Evolutionary conservation across 2,329 filamentous ascomycete genomes (phyloP).

Genomic region (Incumbomyces delicatus): DNA sequence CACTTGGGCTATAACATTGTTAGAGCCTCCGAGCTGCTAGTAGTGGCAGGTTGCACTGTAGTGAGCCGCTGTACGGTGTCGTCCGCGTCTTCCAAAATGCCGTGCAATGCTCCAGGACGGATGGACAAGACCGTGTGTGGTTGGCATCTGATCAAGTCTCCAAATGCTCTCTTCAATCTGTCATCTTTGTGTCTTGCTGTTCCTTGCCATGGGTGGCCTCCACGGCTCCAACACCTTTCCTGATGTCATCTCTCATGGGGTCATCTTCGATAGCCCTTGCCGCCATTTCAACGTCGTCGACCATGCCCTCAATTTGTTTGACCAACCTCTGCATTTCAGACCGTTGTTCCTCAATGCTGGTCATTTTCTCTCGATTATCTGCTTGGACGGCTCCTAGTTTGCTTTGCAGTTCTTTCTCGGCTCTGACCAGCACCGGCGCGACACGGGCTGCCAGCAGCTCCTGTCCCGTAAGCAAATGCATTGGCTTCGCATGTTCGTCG

Average conservation of each 20-base stretch:
- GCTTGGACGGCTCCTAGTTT: conserved; percentile 41
- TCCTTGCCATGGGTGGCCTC: not conserved
- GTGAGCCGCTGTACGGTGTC: too few relatives aligned
- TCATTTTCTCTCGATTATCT: conserved; percentile 45
- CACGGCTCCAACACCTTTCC: conserved; percentile 16
- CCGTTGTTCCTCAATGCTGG: conserved; percentile 44
- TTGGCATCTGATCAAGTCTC: not conserved
- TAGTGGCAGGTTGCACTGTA: too few relatives aligned
- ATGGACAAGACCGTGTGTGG: too few relatives aligned
- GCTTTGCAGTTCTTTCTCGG: conserved; percentile 39
- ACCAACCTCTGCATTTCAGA: conserved; percentile 49
- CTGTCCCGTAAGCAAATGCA: conserved; percentile 32
- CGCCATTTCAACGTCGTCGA: conserved; percentile 47
- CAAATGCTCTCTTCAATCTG: not conserved
- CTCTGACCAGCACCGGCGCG: conserved; percentile 44
- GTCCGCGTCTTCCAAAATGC: too few relatives aligned
- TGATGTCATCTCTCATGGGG: conserved; percentile 21
- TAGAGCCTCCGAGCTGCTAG: too few relatives aligned
- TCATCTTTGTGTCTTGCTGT: conserved; percentile 25
- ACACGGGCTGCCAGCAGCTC: conserved; percentile 51
- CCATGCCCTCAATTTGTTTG: conserved; percentile 44
- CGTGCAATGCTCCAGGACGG: too few relatives aligned
- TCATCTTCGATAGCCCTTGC: conserved; percentile 28
- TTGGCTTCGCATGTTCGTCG: not conserved
- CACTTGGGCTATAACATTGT: too few relatives aligned